Evolutionary conservation across 2,329 filamentous ascomycete species (phyloP).

Genomic region (Cladophialophora exuberans): DNA sequence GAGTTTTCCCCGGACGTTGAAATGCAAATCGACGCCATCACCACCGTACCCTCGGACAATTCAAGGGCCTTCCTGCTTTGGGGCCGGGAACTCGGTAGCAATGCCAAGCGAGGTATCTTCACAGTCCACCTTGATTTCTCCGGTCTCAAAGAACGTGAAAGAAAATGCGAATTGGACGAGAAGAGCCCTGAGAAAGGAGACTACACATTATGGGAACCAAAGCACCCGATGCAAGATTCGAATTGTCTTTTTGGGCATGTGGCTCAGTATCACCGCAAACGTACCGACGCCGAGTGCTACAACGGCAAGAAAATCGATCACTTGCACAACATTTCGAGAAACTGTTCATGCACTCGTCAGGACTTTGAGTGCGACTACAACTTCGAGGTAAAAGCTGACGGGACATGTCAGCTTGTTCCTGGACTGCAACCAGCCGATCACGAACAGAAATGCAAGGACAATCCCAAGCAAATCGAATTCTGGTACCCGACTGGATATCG

Average conservation of each 20-base stretch:
- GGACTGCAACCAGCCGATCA: constrained; percentile 70
- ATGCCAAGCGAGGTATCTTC: constrained; percentile 56
- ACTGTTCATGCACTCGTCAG: constrained; percentile 80
- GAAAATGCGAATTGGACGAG: constrained; percentile 70
- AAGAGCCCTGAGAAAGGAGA: constrained; percentile 61
- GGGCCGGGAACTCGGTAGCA: constrained; percentile 61
- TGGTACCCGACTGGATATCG: constrained; percentile 87
- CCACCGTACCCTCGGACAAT: constrained; percentile 84
- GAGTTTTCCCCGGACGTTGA: constrained; percentile 70
- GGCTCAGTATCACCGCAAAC: constrained; percentile 89
- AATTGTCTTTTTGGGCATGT: constrained; percentile 93
- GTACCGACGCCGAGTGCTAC: constrained; percentile 75
- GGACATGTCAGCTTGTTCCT: constrained; percentile 74
- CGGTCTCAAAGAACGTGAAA: constrained; percentile 68
- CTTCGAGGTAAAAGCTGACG: constrained; percentile 77
- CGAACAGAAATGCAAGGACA: constrained; percentile 57
- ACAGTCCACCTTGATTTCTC: constrained; percentile 89
- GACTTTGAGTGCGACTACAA: constrained; percentile 99
- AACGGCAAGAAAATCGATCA: constrained; percentile 64
- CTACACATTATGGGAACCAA: constrained; percentile 86
- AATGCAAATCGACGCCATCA: constrained; percentile 76
- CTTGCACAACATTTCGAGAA: constrained; percentile 68
- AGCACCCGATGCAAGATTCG: constrained; percentile 75
- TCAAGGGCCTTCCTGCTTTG: constrained; percentile 92
- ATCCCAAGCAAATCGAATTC: constrained; percentile 75